These are phyloP conservation scores for Apiotrichum brassicae DNA, from an alignment of 1,284 basidiomycete species.

Conservation along the genomic window DNA sequence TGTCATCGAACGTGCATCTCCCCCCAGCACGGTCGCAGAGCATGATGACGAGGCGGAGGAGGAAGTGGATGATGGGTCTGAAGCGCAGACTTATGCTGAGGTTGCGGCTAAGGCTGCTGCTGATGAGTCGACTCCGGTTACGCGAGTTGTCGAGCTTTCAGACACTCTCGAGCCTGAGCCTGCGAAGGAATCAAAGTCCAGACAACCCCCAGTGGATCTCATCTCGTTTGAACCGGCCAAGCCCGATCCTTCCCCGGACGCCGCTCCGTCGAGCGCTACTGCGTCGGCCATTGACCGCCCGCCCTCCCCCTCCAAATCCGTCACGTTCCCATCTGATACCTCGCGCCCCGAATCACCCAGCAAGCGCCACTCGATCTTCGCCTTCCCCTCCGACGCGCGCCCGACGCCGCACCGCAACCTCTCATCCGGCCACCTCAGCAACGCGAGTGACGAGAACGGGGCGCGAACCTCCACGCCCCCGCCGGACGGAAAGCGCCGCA, in stretches of 20 bases:
- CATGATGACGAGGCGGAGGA: constrained; percentile 2
- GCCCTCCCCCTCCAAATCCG: no score
- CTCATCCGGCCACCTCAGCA: background rate
- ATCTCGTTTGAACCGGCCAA: no score
- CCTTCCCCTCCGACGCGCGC: background rate
- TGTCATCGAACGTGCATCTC: constrained; percentile 5
- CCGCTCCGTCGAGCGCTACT: no score
- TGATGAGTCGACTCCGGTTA: background rate
- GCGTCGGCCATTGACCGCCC: no score
- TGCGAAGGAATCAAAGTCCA: no score
- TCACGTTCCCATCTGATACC: no score
- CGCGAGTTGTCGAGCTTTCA: background rate
- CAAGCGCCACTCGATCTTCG: background rate
- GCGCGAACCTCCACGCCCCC: background rate
- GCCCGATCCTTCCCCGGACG: no score
- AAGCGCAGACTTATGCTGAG: no score
- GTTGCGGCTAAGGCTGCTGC: background rate
- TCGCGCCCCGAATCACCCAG: no score
- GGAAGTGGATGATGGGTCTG: no score
- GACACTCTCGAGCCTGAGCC: no score
- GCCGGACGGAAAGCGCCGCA: constrained; percentile 19
- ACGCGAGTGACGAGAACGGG: background rate
- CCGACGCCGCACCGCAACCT: background rate
- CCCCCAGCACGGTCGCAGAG: constrained; percentile 14
- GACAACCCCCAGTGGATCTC: no score